Conservation (phyloP, 2,329 filamentous ascomycete genomes). For the Nemania sp. region DNA sequence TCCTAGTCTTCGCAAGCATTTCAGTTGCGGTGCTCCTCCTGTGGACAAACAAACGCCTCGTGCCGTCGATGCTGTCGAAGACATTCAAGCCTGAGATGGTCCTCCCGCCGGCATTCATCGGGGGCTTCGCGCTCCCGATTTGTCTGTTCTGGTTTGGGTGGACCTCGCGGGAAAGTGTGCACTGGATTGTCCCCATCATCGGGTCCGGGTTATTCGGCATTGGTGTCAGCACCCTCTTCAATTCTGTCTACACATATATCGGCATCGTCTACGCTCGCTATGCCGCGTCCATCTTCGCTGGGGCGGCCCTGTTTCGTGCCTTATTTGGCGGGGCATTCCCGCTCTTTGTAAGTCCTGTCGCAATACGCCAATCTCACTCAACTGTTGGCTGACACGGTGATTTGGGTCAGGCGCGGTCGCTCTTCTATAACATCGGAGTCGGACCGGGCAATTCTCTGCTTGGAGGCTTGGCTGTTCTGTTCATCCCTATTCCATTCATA, state of each 20-base stretch:
- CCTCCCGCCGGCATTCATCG: constrained; percentile 61
- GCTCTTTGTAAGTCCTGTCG: constrained; percentile 5
- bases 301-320: constrained; percentile 11
- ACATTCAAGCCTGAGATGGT: constrained; percentile 66
- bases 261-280: constrained; percentile 6
- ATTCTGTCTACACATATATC: constrained; percentile 35
- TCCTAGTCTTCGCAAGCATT: constrained; percentile 45
- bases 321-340: constrained; percentile 12
- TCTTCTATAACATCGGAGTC: constrained; percentile 3
- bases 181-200: constrained; percentile 61
- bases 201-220: constrained; percentile 52
- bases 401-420: constrained; percentile 9
- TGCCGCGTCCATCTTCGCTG: constrained; percentile 14
- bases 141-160: constrained; percentile 64
- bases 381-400: neutral
- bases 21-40: constrained; percentile 58
- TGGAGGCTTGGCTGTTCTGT: constrained; percentile 12
- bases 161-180: constrained; percentile 55
- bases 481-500: constrained; percentile 19
- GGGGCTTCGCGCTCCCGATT: constrained; percentile 59
- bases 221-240: constrained; percentile 35
- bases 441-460: constrained; percentile 18
- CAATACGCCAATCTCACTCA: no score
- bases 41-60: constrained; percentile 54
- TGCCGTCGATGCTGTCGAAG: no score